phyloP scores from a whole-genome alignment of 2,329 filamentous ascomycete genomes.

The Coleophoma cylindrospora region DNA sequence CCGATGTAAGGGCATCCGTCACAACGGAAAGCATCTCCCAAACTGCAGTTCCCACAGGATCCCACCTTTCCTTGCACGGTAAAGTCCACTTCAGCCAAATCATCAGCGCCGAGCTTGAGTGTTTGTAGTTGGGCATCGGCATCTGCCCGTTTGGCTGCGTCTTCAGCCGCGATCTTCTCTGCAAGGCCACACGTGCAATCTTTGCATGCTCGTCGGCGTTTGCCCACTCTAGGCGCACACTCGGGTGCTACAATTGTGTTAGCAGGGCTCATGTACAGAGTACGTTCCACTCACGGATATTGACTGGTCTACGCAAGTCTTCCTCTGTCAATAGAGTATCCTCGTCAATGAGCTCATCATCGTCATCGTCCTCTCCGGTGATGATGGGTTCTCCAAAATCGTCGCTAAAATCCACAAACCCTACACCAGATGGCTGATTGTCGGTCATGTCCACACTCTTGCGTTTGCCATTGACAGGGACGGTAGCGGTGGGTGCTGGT shows the following conservation, averaged over 20 bases:
- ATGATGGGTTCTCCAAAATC: constrained; percentile 51
- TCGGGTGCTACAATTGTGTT: constrained; percentile 58
- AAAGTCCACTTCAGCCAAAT: constrained; percentile 89
- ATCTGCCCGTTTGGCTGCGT: constrained; percentile 58
- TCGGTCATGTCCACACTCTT: constrained; percentile 18
- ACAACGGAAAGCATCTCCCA: constrained; percentile 85
- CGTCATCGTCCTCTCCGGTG: constrained; percentile 49
- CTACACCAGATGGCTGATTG: constrained; percentile 49
- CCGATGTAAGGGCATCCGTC: constrained; percentile 79
- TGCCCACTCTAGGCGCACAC: constrained; percentile 81
- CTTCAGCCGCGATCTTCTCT: constrained; percentile 80
- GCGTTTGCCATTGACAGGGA: constrained; percentile 21
- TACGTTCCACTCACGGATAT: constrained; percentile 69
- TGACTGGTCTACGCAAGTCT: constrained; percentile 72
- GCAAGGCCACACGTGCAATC: constrained; percentile 96
- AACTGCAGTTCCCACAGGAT: constrained; percentile 87
- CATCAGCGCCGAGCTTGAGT: constrained; percentile 68
- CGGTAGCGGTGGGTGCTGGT: constrained; percentile 23
- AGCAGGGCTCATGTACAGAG: not conserved
- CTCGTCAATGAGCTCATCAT: constrained; percentile 89
- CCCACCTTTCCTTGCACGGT: constrained; percentile 97
- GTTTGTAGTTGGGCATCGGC: constrained; percentile 62
- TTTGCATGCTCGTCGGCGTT: constrained; percentile 91
- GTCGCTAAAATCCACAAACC: constrained; percentile 63
- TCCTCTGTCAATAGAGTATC: constrained; percentile 81